Conservation (phyloP, 1,139 yeast genomes). For the Scheffersomyces cryptocercus region DNA sequence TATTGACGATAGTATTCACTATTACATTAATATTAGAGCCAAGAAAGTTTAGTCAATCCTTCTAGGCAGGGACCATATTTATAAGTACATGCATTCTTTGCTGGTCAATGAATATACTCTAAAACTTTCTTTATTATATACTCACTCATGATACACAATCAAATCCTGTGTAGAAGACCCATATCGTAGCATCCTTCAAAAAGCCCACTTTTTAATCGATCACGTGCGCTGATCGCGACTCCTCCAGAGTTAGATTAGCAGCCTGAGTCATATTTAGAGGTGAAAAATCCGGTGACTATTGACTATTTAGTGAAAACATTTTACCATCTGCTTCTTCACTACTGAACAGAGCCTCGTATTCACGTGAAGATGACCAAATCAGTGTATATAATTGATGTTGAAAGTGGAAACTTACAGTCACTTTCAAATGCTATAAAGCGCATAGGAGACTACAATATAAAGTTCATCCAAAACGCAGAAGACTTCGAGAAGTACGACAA, state of each 20-base stretch:
- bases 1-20: conserved; percentile 24
- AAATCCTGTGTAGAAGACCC: no score
- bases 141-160: no score
- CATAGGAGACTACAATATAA: conserved; percentile 64
- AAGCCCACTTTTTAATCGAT: no score
- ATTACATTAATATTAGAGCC: conserved; percentile 33
- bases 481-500: conserved; percentile 39
- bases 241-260: no score
- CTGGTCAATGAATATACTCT: not conserved
- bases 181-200: no score
- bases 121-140: no score
- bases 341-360: not conserved
- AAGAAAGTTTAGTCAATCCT: conserved; percentile 15
- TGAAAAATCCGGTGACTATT: not conserved
- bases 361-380: conserved; percentile 20
- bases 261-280: conserved; percentile 5
- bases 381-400: conserved; percentile 88
- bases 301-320: not conserved
- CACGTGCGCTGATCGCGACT: no score
- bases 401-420: conserved; percentile 91
- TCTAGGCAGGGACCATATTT: not conserved
- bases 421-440: conserved; percentile 80
- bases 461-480: conserved; percentile 43
- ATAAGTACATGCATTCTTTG: not conserved
- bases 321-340: not conserved